These are phyloP conservation scores for Gypsophila paniculata DNA, from an alignment of 179 eudicot species.

Conservation along the genomic window DNA sequence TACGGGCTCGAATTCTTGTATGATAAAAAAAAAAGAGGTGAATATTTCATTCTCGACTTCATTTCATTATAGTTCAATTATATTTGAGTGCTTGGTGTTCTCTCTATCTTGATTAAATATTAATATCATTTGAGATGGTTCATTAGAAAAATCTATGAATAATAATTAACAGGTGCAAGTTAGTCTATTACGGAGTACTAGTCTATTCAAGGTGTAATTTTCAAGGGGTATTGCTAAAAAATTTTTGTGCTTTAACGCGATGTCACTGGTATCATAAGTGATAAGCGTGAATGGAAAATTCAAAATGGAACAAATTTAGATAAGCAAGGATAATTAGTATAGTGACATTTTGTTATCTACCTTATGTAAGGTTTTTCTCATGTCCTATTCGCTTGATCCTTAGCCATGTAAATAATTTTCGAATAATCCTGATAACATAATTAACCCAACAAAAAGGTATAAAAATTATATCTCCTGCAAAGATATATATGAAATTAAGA, in stretches of 20 bases:
- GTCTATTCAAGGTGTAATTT: slow-evolving; percentile 2
- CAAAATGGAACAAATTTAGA: background rate
- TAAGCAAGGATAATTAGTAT: background rate
- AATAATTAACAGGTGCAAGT: too few species aligned
- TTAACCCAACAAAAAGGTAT: background rate
- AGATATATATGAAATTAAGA: background rate
- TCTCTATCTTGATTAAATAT: too few species aligned
- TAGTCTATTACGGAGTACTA: background rate
- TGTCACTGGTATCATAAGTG: background rate
- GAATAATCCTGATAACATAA: background rate
- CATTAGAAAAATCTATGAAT: too few species aligned
- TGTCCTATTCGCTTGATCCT: background rate
- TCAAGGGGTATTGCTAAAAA: slow-evolving; percentile 6
- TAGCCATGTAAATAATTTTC: background rate
- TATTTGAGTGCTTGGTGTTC: background rate
- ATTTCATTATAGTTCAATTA: too few species aligned
- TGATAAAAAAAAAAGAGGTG: background rate
- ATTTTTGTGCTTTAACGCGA: background rate
- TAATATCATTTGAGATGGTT: too few species aligned
- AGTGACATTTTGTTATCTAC: background rate
- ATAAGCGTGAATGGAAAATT: slow-evolving; percentile 1
- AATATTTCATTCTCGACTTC: background rate
- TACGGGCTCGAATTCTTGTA: background rate
- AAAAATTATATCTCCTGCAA: background rate
- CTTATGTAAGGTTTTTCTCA: background rate